Percentiles rank a stretch among this genome's conserved stretches.
Evolutionary conservation across 225 moss, liverwort and hornwort genomes (phyloP).

Genomic region (Pleurozium schreberi): DNA sequence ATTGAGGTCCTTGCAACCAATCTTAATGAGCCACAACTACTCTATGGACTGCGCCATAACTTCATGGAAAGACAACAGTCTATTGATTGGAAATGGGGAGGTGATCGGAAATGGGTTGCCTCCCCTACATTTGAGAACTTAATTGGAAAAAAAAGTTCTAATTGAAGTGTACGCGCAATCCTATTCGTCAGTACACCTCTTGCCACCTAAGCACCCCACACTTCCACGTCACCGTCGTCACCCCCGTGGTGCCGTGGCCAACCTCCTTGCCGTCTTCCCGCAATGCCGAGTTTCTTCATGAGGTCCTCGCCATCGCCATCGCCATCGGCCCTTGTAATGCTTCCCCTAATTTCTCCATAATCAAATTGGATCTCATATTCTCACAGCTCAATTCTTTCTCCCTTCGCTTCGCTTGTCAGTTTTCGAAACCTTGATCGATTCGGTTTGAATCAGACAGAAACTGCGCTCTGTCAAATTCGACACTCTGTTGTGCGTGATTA

Average conservation of each 20-base stretch:
- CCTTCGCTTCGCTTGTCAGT: not conserved
- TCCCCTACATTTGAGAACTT: no score
- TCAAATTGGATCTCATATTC: not conserved
- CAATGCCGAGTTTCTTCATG: not conserved
- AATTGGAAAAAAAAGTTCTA: no score
- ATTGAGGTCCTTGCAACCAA: no score
- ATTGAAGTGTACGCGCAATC: not conserved
- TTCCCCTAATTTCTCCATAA: not conserved
- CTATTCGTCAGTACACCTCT: not conserved
- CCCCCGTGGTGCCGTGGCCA: not conserved
- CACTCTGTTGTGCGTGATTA: not conserved
- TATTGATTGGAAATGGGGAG: no score
- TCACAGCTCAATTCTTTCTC: not conserved
- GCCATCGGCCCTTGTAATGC: not conserved
- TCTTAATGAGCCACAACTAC: no score
- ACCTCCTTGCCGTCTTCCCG: not conserved
- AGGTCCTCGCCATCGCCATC: not conserved
- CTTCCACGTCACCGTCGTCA: slow-evolving; percentile 4
- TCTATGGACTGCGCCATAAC: no score
- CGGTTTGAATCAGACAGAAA: not conserved
- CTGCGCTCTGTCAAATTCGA: not conserved
- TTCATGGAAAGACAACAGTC: no score
- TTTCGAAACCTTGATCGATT: not conserved
- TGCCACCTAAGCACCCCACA: slow-evolving; percentile 2
- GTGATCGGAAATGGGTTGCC: no score